Conservation (phyloP, 768 basidiomycete species). For the Kwoniella dendrophila region DNA sequence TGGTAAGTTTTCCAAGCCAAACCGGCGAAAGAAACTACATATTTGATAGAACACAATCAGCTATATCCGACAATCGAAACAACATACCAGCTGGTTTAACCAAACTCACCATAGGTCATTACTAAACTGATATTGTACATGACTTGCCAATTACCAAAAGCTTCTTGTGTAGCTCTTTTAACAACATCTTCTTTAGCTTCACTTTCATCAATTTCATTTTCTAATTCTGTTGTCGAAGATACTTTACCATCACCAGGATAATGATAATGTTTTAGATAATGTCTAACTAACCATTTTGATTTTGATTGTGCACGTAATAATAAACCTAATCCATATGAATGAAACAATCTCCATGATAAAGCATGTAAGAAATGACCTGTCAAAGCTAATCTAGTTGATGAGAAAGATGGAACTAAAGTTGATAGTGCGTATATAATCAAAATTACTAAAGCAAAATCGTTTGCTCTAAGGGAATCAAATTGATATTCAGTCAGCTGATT, state of each 20-base stretch:
- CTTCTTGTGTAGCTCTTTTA: conserved; percentile 81
- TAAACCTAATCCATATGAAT: conserved; percentile 82
- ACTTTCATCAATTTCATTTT: conserved; percentile 11
- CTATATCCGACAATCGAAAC: not conserved
- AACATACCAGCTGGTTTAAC: not conserved
- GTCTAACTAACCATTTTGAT: conserved; percentile 85
- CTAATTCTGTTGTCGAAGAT: conserved; percentile 15
- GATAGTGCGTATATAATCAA: conserved; percentile 70
- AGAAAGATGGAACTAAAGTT: conserved; percentile 65
- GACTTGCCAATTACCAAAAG: conserved; percentile 92
- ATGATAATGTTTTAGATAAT: conserved; percentile 92
- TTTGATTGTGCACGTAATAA: conserved; percentile 81
- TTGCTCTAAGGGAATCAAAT: conserved; percentile 64
- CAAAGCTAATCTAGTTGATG: conserved; percentile 63
- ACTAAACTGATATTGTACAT: conserved; percentile 88
- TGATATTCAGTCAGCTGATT: not conserved
- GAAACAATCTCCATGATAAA: conserved; percentile 79
- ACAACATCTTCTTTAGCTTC: conserved; percentile 65
- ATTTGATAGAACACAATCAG: not conserved
- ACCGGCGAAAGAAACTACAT: conserved; percentile 75
- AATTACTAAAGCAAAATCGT: conserved; percentile 78
- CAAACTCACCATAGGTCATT: conserved; percentile 82
- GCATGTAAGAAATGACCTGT: conserved; percentile 74
- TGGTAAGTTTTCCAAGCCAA: conserved; percentile 89
- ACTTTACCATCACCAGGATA: conserved; percentile 60